Evolutionary conservation across 2,329 filamentous ascomycete genomes (phyloP).

Genomic region (Chaetothyriales sp.): DNA sequence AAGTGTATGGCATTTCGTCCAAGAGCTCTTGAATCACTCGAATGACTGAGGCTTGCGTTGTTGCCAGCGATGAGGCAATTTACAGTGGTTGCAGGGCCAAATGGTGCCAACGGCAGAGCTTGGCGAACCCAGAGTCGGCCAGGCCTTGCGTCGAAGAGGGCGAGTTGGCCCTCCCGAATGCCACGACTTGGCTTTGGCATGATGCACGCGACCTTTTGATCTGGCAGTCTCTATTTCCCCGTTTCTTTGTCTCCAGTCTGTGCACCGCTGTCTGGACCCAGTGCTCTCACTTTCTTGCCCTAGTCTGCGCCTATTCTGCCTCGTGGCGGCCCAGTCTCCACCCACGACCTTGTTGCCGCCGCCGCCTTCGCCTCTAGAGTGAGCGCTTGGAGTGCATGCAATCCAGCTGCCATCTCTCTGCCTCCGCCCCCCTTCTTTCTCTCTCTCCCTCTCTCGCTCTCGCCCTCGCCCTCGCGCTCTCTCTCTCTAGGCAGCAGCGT

Average conservation of each 20-base stretch:
- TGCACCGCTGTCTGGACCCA: neutral
- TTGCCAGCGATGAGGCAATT: neutral
- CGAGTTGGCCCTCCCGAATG: no score
- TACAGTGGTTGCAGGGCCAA: neutral
- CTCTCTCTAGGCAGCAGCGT: constrained; percentile 5
- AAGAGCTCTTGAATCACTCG: neutral
- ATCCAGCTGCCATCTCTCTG: constrained; percentile 2
- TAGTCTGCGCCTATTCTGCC: neutral
- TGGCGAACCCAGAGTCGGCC: neutral
- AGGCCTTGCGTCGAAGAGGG: neutral
- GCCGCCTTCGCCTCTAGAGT: neutral
- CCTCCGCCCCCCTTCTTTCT: no score
- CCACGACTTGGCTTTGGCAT: neutral
- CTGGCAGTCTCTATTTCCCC: neutral
- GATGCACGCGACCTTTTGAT: neutral
- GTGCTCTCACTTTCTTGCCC: neutral
- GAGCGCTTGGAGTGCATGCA: neutral
- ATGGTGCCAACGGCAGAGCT: neutral
- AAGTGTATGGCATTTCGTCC: no score
- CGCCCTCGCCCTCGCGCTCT: no score
- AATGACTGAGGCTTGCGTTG: neutral
- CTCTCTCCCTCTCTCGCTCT: no score
- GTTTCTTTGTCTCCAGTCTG: neutral
- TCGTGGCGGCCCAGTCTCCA: neutral
- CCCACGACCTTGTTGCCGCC: neutral